Evolutionary conservation across 805 yeast genomes (phyloP).

Genomic region (Spathaspora boniae): DNA sequence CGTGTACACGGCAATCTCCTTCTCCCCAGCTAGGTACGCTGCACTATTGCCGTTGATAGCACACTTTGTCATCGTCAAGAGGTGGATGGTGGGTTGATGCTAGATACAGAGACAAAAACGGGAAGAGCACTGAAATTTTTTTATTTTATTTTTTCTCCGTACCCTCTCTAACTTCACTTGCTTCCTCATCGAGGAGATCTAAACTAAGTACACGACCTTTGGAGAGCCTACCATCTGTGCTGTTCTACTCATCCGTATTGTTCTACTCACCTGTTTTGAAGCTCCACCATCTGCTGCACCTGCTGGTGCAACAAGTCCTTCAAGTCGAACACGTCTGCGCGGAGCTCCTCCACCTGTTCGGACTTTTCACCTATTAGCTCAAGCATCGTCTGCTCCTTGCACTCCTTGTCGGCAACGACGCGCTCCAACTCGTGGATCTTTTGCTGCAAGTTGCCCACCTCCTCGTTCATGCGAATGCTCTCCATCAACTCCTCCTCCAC

Average conservation of each 20-base stretch:
- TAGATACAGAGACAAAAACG: background rate
- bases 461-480: slow-evolving; percentile 23
- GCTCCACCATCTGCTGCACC: slow-evolving; percentile 78
- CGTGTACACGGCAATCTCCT: slow-evolving; percentile 8
- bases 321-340: slow-evolving; percentile 84
- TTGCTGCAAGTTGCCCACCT: slow-evolving; percentile 25
- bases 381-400: slow-evolving; percentile 53
- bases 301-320: slow-evolving; percentile 81
- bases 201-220: background rate
- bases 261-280: slow-evolving; percentile 48
- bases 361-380: slow-evolving; percentile 82
- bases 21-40: slow-evolving; percentile 7
- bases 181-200: too few species aligned
- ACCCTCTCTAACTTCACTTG: too few species aligned
- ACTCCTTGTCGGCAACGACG: slow-evolving; percentile 33
- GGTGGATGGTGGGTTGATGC: too few species aligned
- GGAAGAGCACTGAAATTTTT: background rate
- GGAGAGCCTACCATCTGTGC: background rate
- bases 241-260: slow-evolving; percentile 6
- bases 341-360: slow-evolving; percentile 79
- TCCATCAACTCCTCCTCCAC: slow-evolving; percentile 66
- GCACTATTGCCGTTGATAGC: slow-evolving; percentile 3
- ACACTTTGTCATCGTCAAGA: slow-evolving; percentile 4
- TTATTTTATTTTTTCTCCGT: slow-evolving; percentile 14
- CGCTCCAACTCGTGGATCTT: slow-evolving; percentile 21